phyloP scores from a whole-genome alignment of 2,329 filamentous ascomycete genomes.

The Pezizomycotina sp. region DNA sequence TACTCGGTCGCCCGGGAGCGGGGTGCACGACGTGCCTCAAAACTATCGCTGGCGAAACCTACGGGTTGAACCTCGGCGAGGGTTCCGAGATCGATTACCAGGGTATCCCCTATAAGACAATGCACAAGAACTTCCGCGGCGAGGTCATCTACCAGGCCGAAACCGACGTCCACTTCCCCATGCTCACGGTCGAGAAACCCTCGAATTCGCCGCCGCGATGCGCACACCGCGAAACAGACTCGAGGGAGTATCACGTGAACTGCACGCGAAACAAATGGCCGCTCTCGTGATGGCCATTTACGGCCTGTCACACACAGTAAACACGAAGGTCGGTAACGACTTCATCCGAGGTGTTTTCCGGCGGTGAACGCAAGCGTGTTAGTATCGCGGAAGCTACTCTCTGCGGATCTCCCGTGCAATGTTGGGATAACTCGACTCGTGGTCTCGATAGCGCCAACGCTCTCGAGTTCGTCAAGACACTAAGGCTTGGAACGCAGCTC shows the following conservation, averaged over 20 bases:
- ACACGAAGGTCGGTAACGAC: conserved; percentile 59
- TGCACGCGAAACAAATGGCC: conserved; percentile 46
- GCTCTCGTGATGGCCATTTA: conserved; percentile 63
- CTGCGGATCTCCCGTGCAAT: conserved; percentile 45
- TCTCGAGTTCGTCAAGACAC: conserved; percentile 55
- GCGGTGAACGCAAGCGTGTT: conserved; percentile 55
- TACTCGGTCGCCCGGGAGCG: conserved; percentile 26
- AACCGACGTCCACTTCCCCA: conserved; percentile 65
- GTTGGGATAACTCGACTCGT: conserved; percentile 57
- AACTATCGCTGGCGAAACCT: conserved; percentile 59
- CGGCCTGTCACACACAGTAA: conserved; percentile 54
- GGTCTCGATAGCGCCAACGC: conserved; percentile 61
- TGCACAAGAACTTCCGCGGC: conserved; percentile 62
- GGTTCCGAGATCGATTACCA: conserved; percentile 66
- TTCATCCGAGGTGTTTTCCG: conserved; percentile 57
- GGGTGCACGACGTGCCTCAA: conserved; percentile 8
- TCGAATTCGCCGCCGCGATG: conserved; percentile 58
- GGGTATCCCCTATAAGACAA: conserved; percentile 43
- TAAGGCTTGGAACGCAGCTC: conserved; percentile 50
- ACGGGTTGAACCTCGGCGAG: conserved; percentile 56
- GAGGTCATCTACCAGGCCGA: conserved; percentile 80
- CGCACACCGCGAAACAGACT: conserved; percentile 47
- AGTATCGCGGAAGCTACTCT: conserved; percentile 46
- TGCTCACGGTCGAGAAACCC: conserved; percentile 60
- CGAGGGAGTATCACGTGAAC: conserved; percentile 38